Evolutionary conservation across 108 stramenopile genomes (phyloP).

Genomic region (Nannochloropsis oceanica): DNA sequence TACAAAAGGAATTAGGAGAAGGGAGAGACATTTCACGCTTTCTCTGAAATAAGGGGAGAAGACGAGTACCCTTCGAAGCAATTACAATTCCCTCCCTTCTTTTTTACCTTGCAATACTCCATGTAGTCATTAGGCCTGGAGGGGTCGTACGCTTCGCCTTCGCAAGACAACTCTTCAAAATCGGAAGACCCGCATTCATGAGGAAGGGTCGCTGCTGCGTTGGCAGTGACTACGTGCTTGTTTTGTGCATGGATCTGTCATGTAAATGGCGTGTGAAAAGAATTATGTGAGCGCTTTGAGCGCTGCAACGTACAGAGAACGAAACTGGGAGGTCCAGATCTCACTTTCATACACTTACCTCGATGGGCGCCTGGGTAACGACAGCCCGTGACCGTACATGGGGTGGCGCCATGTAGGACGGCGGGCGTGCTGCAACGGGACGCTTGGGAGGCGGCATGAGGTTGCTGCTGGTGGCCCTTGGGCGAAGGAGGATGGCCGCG

Average conservation of each 20-base stretch:
- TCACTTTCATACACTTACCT: background rate
- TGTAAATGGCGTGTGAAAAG: background rate
- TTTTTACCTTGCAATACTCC: slow-evolving; percentile 17
- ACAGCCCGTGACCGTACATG: background rate
- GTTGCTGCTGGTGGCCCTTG: background rate
- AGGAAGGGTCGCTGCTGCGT: background rate
- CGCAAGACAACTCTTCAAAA: background rate
- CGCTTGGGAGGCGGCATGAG: background rate
- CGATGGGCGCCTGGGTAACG: background rate
- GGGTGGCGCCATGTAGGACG: background rate
- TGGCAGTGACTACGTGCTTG: background rate
- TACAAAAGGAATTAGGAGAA: background rate
- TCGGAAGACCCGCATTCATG: background rate
- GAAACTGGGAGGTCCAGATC: no score
- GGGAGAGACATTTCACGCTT: no score
- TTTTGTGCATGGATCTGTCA: background rate
- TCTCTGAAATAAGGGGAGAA: no score
- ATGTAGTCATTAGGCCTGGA: slow-evolving; percentile 35
- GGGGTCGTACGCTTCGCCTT: slow-evolving; percentile 25
- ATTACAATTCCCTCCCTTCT: background rate
- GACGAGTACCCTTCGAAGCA: background rate
- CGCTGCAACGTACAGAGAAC: no score
- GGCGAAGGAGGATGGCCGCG: background rate
- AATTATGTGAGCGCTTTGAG: no score
- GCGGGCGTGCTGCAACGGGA: background rate